phyloP scores from a whole-genome alignment of 805 yeast species.

The Suhomyces sp. region DNA sequence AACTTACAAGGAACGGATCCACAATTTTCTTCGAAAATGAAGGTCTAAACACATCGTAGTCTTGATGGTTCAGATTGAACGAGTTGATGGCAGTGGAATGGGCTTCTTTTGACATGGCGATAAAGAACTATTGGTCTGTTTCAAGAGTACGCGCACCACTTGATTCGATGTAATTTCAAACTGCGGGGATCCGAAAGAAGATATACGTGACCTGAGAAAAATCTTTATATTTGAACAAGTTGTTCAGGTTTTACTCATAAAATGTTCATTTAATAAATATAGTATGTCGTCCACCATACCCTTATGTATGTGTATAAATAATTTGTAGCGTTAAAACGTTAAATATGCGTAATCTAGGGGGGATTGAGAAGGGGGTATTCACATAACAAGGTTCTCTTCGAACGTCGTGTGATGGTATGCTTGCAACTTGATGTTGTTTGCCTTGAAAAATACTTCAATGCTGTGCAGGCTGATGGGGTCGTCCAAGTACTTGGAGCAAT shows the following conservation, averaged over 20 bases:
- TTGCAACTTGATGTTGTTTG: slow-evolving; percentile 1
- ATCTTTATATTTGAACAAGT: too few relatives aligned
- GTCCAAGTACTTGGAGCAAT: slow-evolving; percentile 20
- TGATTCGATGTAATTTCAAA: not conserved
- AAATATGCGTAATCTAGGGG: not conserved
- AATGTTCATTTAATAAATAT: not conserved
- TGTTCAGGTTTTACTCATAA: not conserved
- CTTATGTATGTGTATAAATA: not conserved
- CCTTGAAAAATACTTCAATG: slow-evolving; percentile 7
- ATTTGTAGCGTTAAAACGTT: not conserved
- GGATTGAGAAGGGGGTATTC: not conserved
- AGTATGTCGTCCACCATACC: not conserved
- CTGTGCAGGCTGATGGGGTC: slow-evolving; percentile 21
- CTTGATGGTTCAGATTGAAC: slow-evolving; percentile 49
- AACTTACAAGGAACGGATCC: slow-evolving; percentile 36
- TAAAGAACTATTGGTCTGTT: too few relatives aligned
- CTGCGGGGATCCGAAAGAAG: too few relatives aligned
- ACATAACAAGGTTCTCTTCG: not conserved
- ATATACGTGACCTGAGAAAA: too few relatives aligned
- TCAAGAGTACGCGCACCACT: too few relatives aligned
- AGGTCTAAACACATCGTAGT: slow-evolving; percentile 54
- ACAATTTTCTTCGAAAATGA: slow-evolving; percentile 44
- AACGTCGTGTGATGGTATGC: not conserved
- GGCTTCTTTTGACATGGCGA: slow-evolving; percentile 12
- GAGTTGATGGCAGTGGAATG: slow-evolving; percentile 43